These are phyloP conservation scores for Physaria fendleri DNA, from an alignment of 345 rosid genomes.

Conservation along the genomic window DNA sequence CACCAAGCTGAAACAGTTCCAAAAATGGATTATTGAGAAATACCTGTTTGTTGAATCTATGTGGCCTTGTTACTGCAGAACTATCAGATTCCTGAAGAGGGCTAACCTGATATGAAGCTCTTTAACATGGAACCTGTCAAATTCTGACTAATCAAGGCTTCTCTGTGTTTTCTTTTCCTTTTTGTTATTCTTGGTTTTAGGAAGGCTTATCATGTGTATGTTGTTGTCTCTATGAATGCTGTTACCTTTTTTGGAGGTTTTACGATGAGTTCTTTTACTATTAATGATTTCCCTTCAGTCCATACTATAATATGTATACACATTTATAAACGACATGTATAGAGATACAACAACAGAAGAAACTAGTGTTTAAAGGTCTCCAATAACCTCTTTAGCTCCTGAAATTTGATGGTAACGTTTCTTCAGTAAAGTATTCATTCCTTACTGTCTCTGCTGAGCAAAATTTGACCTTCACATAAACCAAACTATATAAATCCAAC, in stretches of 20 bases:
- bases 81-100: too few species aligned
- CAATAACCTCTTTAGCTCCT: constrained; percentile 31
- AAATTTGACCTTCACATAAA: constrained; percentile 59
- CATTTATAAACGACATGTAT: background rate
- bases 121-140: too few species aligned
- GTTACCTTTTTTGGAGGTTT: constrained; percentile 26
- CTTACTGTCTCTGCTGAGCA: constrained; percentile 59
- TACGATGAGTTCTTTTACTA: constrained; percentile 17
- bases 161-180: background rate
- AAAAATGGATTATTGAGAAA: too few species aligned
- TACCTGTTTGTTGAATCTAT: too few species aligned
- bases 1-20: too few species aligned
- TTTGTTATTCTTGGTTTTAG: constrained; percentile 22
- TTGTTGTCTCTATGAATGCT: constrained; percentile 24
- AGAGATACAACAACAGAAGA: constrained; percentile 8
- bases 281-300: background rate
- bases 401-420: constrained; percentile 54
- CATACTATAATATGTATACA: background rate
- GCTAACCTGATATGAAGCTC: too few species aligned
- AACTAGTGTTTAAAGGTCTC: background rate
- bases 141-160: too few species aligned
- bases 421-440: constrained; percentile 75
- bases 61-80: too few species aligned
- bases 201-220: constrained; percentile 24
- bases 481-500: background rate